These are phyloP conservation scores for Hysterangium stoloniferum DNA, from an alignment of 768 basidiomycete genomes.

Conservation along the genomic window DNA sequence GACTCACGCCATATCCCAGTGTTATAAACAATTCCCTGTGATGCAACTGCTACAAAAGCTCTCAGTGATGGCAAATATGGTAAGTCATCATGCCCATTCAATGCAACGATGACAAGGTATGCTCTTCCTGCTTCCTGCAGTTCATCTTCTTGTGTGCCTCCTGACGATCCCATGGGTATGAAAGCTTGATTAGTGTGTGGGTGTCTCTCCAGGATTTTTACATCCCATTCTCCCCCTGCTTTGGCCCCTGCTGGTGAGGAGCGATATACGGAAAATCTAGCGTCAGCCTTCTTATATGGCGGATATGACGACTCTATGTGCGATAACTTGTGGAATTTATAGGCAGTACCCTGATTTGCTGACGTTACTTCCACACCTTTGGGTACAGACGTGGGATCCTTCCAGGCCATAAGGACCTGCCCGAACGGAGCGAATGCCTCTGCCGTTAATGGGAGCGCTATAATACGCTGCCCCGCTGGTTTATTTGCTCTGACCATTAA, in stretches of 20 bases:
- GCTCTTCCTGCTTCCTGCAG: constrained; percentile 39
- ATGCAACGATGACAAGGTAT: constrained; percentile 84
- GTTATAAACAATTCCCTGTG: constrained; percentile 84
- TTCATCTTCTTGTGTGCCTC: constrained; percentile 32
- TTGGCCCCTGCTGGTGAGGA: constrained; percentile 54
- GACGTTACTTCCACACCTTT: constrained; percentile 63
- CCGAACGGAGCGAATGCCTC: constrained; percentile 88
- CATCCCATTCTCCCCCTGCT: constrained; percentile 39
- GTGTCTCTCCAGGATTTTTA: constrained; percentile 84
- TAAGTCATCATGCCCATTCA: constrained; percentile 56
- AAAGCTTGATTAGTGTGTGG: constrained; percentile 87
- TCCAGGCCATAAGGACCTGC: constrained; percentile 84
- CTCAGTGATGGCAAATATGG: constrained; percentile 70
- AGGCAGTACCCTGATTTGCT: constrained; percentile 86
- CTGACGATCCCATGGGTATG: constrained; percentile 78
- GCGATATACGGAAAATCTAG: constrained; percentile 78
- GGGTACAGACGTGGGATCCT: constrained; percentile 55
- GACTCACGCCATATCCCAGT: constrained; percentile 86
- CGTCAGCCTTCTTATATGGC: constrained; percentile 41
- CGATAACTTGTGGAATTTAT: constrained; percentile 88
- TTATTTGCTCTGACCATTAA: no score
- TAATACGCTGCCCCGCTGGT: constrained; percentile 28
- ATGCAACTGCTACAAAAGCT: constrained; percentile 73
- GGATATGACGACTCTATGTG: constrained; percentile 65
- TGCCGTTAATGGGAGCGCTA: constrained; percentile 65